Base-by-base conservation (phyloP, 306 rosid species). In the Vicia sativa region DNA sequence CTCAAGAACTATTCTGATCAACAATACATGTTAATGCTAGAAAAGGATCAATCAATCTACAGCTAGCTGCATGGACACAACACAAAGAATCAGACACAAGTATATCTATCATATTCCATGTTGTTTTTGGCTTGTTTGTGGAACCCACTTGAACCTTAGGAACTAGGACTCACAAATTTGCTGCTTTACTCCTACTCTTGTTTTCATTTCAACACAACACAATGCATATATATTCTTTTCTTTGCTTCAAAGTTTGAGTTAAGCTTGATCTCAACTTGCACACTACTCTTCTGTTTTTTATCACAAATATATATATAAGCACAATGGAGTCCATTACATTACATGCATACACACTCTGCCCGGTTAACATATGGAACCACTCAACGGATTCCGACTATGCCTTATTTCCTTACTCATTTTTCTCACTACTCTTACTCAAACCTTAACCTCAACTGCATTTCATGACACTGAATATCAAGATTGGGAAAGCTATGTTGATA, bases 161-260 rank as follows among this genome's bases (percentile, higher is more conserved):
- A 61, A 65, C 73, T 35, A 25, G 62, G 53, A 72, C 70, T 67
- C 25, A 26, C 8, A 15, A 13, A 4, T 55, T 65, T 77, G 80
- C 87, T 73, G 52, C 84, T 83, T 83, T 74, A 83, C 84, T 83
- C 74, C 71, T 79, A 79, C 84, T 78, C 78, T 46, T 55, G 23
- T 21, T 31, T 28, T 8, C 5, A 2, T 21, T 4, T 16, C 23
- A 5, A 25, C 13, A 31, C 19, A 57, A 11, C 29, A 38, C 7
- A 56, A 57, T 29, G 13, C 10, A 54, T 23, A 13, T 28, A n/a
- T 9, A 69, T 50, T 10, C 67, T 77, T 81, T 57, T 77, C 98
- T 88, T 89, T 39, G 89, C 96, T 87, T 89, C 72, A 83, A 92
- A 89, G 98, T 71, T 62, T 78, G 68, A 71, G 14, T 46, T 56